Evolutionary conservation across 306 rosid genomes (phyloP), one percentile per base, ranked within the genome.

Genomic region (Senna tora): DNA sequence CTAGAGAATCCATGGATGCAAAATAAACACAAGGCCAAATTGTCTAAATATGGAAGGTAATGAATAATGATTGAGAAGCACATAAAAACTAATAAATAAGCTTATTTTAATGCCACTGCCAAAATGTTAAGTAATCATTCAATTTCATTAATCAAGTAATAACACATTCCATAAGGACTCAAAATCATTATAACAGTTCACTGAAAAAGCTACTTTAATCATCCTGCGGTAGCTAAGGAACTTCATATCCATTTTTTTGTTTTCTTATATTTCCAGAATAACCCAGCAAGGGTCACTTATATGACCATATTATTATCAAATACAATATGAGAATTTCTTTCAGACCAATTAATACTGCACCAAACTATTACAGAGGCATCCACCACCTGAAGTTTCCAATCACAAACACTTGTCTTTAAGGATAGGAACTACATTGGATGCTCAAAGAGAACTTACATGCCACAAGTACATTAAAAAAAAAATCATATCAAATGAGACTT

Each of bases 1-100:
- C 45, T 2, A 33, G 43, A 8, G 22, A 56, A 16, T 14, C 15
- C 16, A 8, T 33, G 15, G 25, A 7, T 3, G 21, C 46, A 19
- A 1, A 19, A 62, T 62, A 51, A 68, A 52, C 36, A 67, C n/a
- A 21, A 16, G 25, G 59, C 45, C 16, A 47, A 8, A 66, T 47
- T n/a, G 25, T 32, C 57, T 30, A 30, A 16, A 65, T 5, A 34
- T 30, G 41, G 3, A 25, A 25, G 30, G 1, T 25, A 50, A 17
- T 49, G 6, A 12, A 1, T 25, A 50, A 17, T 49, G 6, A 12
- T 49, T 12, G 34, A 6, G 15, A 25, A 14, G 41, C 11, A 13
- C 2, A 1, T 4, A 67, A 16, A 52, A 67, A 34, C 16, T 15
- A 15, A 25, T 25, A 25, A 25, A 25, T 25, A 25, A 25, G 30